Conservation (phyloP, 345 rosid species). For the Euphorbia tirucalli region DNA sequence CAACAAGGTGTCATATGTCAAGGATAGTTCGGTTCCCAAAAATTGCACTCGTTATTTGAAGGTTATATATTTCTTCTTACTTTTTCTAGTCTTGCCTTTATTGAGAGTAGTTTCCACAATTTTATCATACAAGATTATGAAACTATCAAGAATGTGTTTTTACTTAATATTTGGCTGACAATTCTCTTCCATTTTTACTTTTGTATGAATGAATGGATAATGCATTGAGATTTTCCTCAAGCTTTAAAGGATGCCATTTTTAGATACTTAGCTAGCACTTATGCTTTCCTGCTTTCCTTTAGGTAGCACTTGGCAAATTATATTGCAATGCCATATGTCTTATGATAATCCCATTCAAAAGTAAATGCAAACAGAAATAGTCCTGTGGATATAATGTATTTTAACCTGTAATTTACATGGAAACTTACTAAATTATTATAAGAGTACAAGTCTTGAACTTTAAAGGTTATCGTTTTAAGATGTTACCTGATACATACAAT, state of each 20-base stretch:
- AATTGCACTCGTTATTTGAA: slow-evolving; percentile 57
- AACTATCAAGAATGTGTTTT: background rate
- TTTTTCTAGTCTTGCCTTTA: slow-evolving; percentile 9
- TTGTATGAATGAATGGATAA: background rate
- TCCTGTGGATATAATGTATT: background rate
- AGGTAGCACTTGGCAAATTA: background rate
- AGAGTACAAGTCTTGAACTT: background rate
- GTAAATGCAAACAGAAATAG: background rate
- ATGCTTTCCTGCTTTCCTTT: background rate
- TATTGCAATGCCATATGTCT: background rate
- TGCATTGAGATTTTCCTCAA: background rate
- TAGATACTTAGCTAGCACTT: background rate
- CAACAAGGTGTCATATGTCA: slow-evolving; percentile 55
- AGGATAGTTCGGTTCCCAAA: slow-evolving; percentile 55
- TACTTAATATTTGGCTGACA: background rate
- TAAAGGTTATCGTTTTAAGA: background rate
- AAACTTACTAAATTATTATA: background rate
- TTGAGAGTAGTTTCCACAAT: background rate
- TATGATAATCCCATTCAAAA: too few species aligned
- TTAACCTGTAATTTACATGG: background rate
- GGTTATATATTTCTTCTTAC: slow-evolving; percentile 36
- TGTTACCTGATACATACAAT: background rate
- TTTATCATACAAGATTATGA: background rate
- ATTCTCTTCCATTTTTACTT: background rate
- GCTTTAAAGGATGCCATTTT: slow-evolving; percentile 3